Percentiles rank a stretch among this genome's conserved stretches.
These are phyloP conservation scores for Wickerhamomyces sp. DNA, from an alignment of 1,139 yeast genomes.

Conservation along the genomic window DNA sequence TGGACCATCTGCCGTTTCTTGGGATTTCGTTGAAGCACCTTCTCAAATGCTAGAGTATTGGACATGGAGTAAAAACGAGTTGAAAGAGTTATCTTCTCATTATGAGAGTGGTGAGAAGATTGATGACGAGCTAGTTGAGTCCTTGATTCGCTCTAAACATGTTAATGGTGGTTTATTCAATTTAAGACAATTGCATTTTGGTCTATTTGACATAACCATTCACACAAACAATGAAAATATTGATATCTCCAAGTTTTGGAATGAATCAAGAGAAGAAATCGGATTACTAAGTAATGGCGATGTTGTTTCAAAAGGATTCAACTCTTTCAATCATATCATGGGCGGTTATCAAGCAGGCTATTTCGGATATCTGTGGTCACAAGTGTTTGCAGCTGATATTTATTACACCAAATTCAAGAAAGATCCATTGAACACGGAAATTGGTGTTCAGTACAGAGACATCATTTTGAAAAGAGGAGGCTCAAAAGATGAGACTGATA, in stretches of 20 bases:
- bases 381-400: constrained; percentile 82
- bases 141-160: constrained; percentile 62
- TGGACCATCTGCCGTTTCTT: constrained; percentile 65
- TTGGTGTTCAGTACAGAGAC: constrained; percentile 67
- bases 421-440: constrained; percentile 59
- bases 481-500: constrained; percentile 61
- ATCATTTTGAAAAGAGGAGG: constrained; percentile 70
- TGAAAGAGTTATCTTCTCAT: constrained; percentile 59
- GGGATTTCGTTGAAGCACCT: constrained; percentile 90
- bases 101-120: constrained; percentile 55
- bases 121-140: constrained; percentile 53
- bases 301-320: constrained; percentile 56
- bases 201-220: constrained; percentile 67
- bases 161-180: constrained; percentile 71
- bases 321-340: constrained; percentile 72
- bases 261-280: constrained; percentile 53
- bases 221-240: constrained; percentile 49
- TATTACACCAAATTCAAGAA: constrained; percentile 65
- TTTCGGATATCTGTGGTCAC: constrained; percentile 83
- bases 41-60: constrained; percentile 87
- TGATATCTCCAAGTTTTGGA: constrained; percentile 58
- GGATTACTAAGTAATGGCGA: constrained; percentile 55
- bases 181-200: constrained; percentile 74
- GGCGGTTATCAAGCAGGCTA: constrained; percentile 87
- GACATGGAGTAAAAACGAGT: constrained; percentile 71